Conservation (phyloP, 352 stramenopile genomes). For the Globisporangium polare region DNA sequence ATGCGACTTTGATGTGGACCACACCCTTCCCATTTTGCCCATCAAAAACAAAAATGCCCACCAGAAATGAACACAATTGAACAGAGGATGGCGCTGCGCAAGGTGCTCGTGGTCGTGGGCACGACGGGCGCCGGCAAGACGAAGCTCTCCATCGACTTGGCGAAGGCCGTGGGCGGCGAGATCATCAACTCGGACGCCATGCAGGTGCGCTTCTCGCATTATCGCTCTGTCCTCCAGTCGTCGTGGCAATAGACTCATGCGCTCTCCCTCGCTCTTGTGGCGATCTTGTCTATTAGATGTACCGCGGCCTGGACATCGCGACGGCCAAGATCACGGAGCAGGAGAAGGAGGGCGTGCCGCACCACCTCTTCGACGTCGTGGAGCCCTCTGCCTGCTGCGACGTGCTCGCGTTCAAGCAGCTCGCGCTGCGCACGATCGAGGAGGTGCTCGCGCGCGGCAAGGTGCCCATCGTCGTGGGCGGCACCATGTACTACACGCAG, state of each 20-base stretch:
- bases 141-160: constrained; percentile 90
- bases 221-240: background rate
- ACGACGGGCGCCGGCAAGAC: constrained; percentile 92
- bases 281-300: constrained; percentile 50
- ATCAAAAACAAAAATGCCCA: constrained; percentile 19
- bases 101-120: constrained; percentile 87
- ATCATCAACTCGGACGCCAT: constrained; percentile 92
- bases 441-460: constrained; percentile 85
- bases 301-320: constrained; percentile 84
- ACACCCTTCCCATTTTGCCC: constrained; percentile 14
- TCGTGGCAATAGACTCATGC: background rate
- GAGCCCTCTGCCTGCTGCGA: constrained; percentile 72
- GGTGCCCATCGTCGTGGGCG: constrained; percentile 88
- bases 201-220: constrained; percentile 46
- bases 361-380: constrained; percentile 88
- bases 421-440: constrained; percentile 72
- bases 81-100: constrained; percentile 46
- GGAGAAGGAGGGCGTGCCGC: constrained; percentile 85
- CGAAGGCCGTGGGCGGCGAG: constrained; percentile 84
- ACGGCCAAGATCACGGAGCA: constrained; percentile 85
- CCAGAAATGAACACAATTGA: too few relatives aligned
- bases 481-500: constrained; percentile 93
- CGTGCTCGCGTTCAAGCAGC: constrained; percentile 79
- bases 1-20: constrained; percentile 18
- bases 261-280: background rate